A percentile compares a stretch with the other conserved stretches of the same genome.
These are phyloP conservation scores for Epichloe typhina DNA, from an alignment of 2,329 filamentous ascomycete species.

Conservation along the genomic window DNA sequence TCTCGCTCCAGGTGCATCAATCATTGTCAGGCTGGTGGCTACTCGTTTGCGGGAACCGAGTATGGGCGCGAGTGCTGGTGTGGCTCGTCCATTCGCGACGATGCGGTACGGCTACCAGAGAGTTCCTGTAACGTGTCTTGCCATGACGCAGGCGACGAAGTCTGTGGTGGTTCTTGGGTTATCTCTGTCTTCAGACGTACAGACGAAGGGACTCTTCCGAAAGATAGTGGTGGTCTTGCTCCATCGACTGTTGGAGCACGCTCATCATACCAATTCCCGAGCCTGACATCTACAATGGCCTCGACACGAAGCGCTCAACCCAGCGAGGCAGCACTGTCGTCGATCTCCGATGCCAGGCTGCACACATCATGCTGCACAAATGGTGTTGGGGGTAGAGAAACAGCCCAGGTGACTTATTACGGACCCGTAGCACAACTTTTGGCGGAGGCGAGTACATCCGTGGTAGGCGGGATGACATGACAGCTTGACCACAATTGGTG, in stretches of 20 bases:
- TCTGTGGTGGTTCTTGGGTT: slow-evolving; percentile 16
- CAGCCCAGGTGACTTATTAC: not conserved
- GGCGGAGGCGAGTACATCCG: slow-evolving; percentile 2
- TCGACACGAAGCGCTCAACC: not conserved
- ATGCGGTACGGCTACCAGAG: slow-evolving; percentile 13
- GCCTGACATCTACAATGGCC: not conserved
- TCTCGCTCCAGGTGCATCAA: slow-evolving; percentile 34
- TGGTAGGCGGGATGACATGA: not conserved
- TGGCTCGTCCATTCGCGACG: slow-evolving; percentile 16
- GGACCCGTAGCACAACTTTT: slow-evolving; percentile 4
- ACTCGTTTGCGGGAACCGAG: slow-evolving; percentile 35
- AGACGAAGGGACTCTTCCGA: not conserved
- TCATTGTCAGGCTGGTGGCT: slow-evolving; percentile 29
- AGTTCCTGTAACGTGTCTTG: slow-evolving; percentile 12
- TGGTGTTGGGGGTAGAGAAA: not conserved
- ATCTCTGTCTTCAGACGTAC: slow-evolving; percentile 11
- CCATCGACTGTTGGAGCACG: not conserved
- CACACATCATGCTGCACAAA: not conserved
- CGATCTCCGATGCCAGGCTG: not conserved
- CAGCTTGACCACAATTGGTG: not conserved
- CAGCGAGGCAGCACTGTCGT: not conserved
- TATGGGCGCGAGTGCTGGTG: slow-evolving; percentile 40
- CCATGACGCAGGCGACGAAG: slow-evolving; percentile 7
- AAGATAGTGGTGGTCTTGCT: not conserved
- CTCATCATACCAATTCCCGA: not conserved